Conservation (phyloP, 441 rosid genomes). For the Viola pubescens region DNA sequence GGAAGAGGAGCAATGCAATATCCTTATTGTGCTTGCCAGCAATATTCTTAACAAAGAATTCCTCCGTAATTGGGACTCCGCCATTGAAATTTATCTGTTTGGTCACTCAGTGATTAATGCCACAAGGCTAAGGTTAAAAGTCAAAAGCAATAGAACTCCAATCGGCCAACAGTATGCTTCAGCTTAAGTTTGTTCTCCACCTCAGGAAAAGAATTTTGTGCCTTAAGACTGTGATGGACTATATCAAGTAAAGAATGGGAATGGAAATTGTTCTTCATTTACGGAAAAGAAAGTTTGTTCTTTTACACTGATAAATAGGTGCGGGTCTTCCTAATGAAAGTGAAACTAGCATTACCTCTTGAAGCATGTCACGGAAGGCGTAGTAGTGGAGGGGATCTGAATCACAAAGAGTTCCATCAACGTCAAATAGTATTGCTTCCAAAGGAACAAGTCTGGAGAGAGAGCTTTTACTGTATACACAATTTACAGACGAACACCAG, state of each 20-base stretch:
- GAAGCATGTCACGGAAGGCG: constrained; percentile 61
- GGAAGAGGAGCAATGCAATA: constrained; percentile 60
- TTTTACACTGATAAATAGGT: too few relatives aligned
- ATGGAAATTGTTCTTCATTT: too few relatives aligned
- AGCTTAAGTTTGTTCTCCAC: background rate
- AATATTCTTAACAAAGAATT: constrained; percentile 53
- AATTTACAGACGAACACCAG: background rate
- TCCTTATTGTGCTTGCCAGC: constrained; percentile 80
- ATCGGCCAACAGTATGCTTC: too few relatives aligned
- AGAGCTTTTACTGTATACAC: constrained; percentile 42
- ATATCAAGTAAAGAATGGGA: too few relatives aligned
- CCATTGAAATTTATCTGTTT: constrained; percentile 73
- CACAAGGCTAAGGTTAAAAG: background rate
- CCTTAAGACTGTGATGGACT: too few relatives aligned
- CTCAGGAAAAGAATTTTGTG: background rate
- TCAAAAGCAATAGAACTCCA: too few relatives aligned
- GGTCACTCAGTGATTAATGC: background rate
- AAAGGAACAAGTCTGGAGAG: constrained; percentile 62
- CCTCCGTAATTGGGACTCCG: constrained; percentile 76
- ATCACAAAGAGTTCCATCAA: constrained; percentile 95
- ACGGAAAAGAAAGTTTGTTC: too few relatives aligned
- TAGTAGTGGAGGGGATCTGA: constrained; percentile 74
- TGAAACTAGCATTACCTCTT: constrained; percentile 38
- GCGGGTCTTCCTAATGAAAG: too few relatives aligned
- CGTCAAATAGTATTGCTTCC: constrained; percentile 77